Evolutionary conservation across 352 stramenopile species (phyloP).

Genomic region (Globisporangium okanoganense): DNA sequence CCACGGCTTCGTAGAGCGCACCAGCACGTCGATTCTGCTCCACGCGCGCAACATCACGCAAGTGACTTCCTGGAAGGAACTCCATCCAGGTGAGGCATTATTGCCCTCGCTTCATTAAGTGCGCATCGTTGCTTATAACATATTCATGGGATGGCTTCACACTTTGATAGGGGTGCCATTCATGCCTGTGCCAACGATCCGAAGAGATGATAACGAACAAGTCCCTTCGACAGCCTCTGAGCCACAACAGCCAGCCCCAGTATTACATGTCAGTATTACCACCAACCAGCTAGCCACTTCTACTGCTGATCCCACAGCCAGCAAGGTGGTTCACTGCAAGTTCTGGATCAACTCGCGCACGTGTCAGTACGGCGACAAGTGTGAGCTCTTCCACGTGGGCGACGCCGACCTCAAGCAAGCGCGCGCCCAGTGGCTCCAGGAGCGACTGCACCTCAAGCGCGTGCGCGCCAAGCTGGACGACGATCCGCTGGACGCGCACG

Average conservation of each 20-base stretch:
- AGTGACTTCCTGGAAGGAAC: constrained; percentile 48
- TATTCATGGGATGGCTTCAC: neutral
- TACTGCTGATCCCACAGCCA: neutral
- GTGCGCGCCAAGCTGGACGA: constrained; percentile 46
- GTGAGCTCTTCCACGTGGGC: constrained; percentile 55
- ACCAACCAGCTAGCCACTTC: neutral
- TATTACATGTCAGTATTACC: neutral
- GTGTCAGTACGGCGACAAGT: constrained; percentile 65
- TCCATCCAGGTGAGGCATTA: constrained; percentile 36
- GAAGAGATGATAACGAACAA: constrained; percentile 8
- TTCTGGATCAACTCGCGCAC: constrained; percentile 83
- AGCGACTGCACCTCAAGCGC: constrained; percentile 61
- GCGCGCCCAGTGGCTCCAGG: constrained; percentile 54
- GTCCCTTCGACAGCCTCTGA: neutral
- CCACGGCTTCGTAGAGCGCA: constrained; percentile 51
- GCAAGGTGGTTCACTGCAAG: constrained; percentile 46
- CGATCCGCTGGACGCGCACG: constrained; percentile 62
- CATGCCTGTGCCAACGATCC: constrained; percentile 45
- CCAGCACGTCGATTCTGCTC: constrained; percentile 31
- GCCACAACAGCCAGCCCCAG: neutral
- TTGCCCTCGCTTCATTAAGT: neutral
- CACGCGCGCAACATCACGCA: constrained; percentile 38
- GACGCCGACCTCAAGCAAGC: constrained; percentile 41
- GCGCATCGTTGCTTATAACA: neutral
- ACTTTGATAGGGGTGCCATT: constrained; percentile 35